Conservation (phyloP, 2,329 filamentous ascomycete genomes). For the Eutypella sp. region DNA sequence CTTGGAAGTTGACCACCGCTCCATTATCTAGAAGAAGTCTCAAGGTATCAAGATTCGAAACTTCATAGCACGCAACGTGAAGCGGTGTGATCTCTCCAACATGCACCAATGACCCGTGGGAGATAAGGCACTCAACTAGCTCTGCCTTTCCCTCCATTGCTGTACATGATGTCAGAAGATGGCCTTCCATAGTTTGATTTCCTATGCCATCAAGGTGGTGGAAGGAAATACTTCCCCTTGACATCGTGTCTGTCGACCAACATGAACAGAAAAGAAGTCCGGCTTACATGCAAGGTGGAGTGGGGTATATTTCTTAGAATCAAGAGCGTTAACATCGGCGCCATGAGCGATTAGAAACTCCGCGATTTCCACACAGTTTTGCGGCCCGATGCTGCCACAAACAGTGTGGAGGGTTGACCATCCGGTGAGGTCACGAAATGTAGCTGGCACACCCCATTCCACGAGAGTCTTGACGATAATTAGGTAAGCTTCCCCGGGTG, state of each 20-base stretch:
- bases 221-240: not conserved
- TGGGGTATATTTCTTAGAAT: not conserved
- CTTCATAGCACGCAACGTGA: not conserved
- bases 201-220: not conserved
- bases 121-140: not conserved
- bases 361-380: not conserved
- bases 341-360: not conserved
- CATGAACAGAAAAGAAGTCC: not conserved
- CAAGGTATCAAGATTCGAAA: not conserved
- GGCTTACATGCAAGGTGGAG: not conserved
- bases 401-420: not conserved
- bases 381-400: not conserved
- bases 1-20: not conserved
- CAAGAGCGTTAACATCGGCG: not conserved
- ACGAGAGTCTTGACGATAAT: not conserved
- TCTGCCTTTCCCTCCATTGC: not conserved
- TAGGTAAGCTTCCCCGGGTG: not conserved
- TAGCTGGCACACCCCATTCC: not conserved
- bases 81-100: not conserved
- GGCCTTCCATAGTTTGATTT: not conserved
- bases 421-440: not conserved
- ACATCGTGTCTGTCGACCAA: not conserved
- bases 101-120: not conserved
- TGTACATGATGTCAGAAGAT: not conserved
- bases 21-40: not conserved